Base-by-base conservation (phyloP, 345 rosid species). In the Pistacia vera region DNA sequence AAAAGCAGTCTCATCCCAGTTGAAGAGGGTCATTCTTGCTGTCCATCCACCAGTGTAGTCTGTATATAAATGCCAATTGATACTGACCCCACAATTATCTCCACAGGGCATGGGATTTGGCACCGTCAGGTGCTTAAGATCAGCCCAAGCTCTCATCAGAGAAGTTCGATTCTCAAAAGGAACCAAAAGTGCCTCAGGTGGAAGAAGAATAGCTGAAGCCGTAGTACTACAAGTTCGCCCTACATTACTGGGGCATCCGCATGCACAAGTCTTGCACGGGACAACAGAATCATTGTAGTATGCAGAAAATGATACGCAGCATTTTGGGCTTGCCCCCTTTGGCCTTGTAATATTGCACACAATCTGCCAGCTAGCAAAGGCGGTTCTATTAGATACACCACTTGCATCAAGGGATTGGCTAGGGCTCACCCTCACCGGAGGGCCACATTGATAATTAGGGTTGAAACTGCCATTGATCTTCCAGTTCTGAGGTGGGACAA, bases 231-330 rank as follows among this genome's bases (percentile, higher is more conserved):
- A 96, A 6, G 99, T 81, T 5, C 49, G 80, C 46, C 82, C 85
- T 10, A 85, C 80, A 65, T 78, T 81, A 69, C 80, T 80, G 20
- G 94, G 85, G 84, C 97, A 93, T n/a, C 98, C 98, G 16, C 99
- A 96, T 2, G 98, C 97, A 65, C 97, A 96, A 54, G 98, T 94
- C 0, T 78, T 77, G 77, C 99, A 96, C 0, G 99, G 99, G 74
- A 96, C 77, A 63, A 93, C 83, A 0, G 99, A 96, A 30, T 93
- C 99, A 66, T 92, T 94, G 85, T 85, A 88, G 88, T 91, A 96
- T 46, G 99, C 84, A 71, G 99, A 96, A 80, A 96, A 96, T 1
- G 99, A 90, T 9, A 94, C 99, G 25, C 98, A 96, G 68, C 97
- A 96, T 68, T 77, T 86, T 20, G 97, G 98, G 71, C 82, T 81